Evolutionary conservation across 352 stramenopile species (phyloP).

Genomic region (Globisporangium lucens): DNA sequence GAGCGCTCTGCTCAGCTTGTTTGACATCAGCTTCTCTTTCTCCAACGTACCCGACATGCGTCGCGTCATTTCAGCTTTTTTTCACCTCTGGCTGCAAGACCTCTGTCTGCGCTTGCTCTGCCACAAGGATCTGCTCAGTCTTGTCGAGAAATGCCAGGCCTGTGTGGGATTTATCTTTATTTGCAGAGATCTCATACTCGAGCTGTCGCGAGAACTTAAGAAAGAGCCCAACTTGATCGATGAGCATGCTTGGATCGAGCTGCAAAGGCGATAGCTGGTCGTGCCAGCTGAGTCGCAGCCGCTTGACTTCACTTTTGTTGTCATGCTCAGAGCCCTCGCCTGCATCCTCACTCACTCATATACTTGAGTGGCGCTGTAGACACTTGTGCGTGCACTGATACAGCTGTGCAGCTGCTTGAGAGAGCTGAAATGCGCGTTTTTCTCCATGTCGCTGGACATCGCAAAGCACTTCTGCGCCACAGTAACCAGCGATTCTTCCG

Average conservation of each 20-base stretch:
- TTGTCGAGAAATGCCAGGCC: constrained; percentile 53
- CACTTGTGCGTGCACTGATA: constrained; percentile 29
- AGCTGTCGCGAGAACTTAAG: constrained; percentile 27
- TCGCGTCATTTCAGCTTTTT: constrained; percentile 36
- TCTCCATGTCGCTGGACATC: constrained; percentile 19
- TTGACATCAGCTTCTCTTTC: constrained; percentile 41
- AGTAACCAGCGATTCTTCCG: constrained; percentile 32
- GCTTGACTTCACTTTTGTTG: neutral
- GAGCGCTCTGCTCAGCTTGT: constrained; percentile 46
- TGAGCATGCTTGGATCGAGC: constrained; percentile 44
- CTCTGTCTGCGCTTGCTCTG: constrained; percentile 48
- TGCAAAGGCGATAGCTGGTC: constrained; percentile 17
- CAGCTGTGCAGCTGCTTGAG: constrained; percentile 37
- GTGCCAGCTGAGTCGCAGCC: neutral
- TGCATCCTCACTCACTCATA: neutral
- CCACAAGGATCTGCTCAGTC: constrained; percentile 45
- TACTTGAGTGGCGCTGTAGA: neutral
- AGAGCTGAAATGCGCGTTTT: constrained; percentile 30
- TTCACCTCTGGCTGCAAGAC: constrained; percentile 51
- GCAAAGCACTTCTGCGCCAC: constrained; percentile 47
- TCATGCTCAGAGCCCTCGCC: neutral
- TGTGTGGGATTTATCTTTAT: constrained; percentile 29
- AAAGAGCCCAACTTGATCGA: constrained; percentile 57
- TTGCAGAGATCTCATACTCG: constrained; percentile 25
- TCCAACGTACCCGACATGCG: constrained; percentile 65